Base-by-base conservation (phyloP, 2,329 filamentous ascomycete genomes). In the Arthrobotrys iridis region DNA sequence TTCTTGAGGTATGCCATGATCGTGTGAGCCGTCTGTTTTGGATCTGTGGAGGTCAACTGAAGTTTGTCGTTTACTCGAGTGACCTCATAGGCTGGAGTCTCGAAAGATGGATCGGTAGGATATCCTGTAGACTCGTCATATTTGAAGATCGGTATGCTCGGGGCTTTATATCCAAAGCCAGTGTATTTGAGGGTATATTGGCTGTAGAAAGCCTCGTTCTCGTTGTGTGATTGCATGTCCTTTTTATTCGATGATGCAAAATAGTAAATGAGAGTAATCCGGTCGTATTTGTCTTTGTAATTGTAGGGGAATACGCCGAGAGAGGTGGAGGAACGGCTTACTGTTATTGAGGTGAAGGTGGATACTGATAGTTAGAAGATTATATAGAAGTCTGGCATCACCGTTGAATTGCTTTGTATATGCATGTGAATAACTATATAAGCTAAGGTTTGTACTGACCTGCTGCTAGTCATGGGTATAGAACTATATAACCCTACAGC, bases 31-130 rank as follows among this genome's bases (percentile, higher is more conserved):
- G 57, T 41, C 10, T 33, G 26, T 13, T 26, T 15, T 4, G 41
- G 55, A 6, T 45, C 55, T 2, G 55, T 24, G 5, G 55, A 55
- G 15, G 45, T 35, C 11, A 71, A 45, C 10, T 71, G 57, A 11
- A 71, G 15, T 50, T 71, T 71, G 37, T 71, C 66, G 43, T 71
- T 71, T 18, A 60, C 66, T 10, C 66, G 66, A 3, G 30, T 13
- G 10, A 71, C 33, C 24, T 28, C 37, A 18, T 55, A 71, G 2
- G 20, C 45, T 22, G 66, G 24, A 2, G 30, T 46, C 5, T 37
- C 30, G 18, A 37, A 30, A 8, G 30, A 55, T 24, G 50, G 50
- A 11, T 37, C 37, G 35, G 55, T 8, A 2, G 55, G 55, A 20
- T 59, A 59, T 10, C 35, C 55, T 26, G 22, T 28, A 37, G 22